Base-by-base conservation (phyloP, 2,329 filamentous ascomycete species). In the Aspergillus texensis region DNA sequence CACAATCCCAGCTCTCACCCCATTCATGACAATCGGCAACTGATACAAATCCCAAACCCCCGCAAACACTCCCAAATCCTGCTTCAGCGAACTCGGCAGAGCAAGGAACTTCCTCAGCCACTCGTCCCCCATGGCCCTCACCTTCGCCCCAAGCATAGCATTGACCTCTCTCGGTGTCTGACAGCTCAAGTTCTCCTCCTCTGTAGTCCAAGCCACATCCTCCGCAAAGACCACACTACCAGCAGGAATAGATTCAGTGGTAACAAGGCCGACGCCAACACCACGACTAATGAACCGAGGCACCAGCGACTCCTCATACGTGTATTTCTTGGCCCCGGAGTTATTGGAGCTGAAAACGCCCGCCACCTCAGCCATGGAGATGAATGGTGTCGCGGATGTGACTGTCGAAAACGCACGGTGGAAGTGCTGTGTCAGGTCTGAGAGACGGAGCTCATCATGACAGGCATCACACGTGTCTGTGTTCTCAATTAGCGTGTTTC, bases 151-250 rank as follows among this genome's bases (percentile, higher is more conserved):
- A 8, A 69, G n/a, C 34, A 68, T 28, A 1, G 12, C 50, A 10
- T 67, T 43, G 2, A 46, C 30, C 6, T 54, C 28, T 3, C 34
- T 24, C 4, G 2, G 5, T 0, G 12, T 54, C n/a, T 52, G 28
- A 26, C 46, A 62, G 5, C 6, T 11, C 30, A 53, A 28, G 4
- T 46, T 24, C 41, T 66, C 63, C 2, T 54, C 11, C 5, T 16
- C 19, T 26, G 48, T 53, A 11, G 63, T 24, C 11, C 43, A 48
- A 14, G 60, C 32, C 12, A 67, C 48, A 48, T 55, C 12, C 5
- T 70, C 67, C 1, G 45, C 58, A 28, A 67, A 64, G 6, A 70
- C 16, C 21, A 67, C 21, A 6, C 53, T 60, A 11, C 61, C 62
- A 3, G 60, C 39, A 2, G 62, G 57, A 34, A 69, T 69, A 11